Percentiles rank a stretch among this genome's conserved stretches.
These are phyloP conservation scores for Boletus subparvulus DNA, from an alignment of 768 basidiomycete genomes.

Conservation along the genomic window DNA sequence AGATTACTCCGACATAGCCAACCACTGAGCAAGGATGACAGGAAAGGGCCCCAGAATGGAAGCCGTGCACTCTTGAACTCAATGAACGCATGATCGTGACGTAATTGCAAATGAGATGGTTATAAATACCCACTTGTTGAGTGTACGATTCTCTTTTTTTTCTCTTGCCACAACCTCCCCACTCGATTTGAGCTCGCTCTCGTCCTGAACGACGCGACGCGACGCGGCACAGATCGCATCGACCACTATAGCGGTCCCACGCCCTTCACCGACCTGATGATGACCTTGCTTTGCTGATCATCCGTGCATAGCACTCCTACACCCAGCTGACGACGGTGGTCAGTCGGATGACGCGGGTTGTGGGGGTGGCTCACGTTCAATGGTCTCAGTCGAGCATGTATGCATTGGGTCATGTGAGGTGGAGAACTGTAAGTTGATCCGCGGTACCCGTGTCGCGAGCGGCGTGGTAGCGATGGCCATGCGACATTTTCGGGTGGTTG, in stretches of 20 bases:
- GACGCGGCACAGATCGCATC: neutral
- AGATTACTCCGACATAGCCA: too few species aligned
- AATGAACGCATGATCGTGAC: neutral
- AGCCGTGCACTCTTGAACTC: neutral
- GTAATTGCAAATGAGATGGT: too few species aligned
- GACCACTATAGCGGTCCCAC: neutral
- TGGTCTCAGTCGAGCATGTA: neutral
- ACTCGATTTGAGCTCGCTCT: neutral
- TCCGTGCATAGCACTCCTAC: conserved; percentile 11
- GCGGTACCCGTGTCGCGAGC: neutral
- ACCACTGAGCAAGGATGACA: neutral
- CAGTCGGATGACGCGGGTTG: conserved; percentile 7
- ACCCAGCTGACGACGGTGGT: conserved; percentile 2
- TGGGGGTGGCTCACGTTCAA: conserved; percentile 14
- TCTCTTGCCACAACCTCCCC: neutral
- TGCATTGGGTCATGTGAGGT: neutral
- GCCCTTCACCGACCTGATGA: neutral
- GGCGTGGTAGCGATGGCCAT: neutral
- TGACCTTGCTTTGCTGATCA: neutral
- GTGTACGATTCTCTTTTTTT: neutral
- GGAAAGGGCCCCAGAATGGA: neutral
- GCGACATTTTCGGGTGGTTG: neutral
- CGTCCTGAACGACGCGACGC: neutral
- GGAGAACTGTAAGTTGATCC: neutral
- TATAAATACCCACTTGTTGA: neutral